Percentiles rank a stretch among this genome's conserved stretches.
phyloP scores from a whole-genome alignment of 2,329 filamentous ascomycete species.

The Myriosclerotinia scirpicola region DNA sequence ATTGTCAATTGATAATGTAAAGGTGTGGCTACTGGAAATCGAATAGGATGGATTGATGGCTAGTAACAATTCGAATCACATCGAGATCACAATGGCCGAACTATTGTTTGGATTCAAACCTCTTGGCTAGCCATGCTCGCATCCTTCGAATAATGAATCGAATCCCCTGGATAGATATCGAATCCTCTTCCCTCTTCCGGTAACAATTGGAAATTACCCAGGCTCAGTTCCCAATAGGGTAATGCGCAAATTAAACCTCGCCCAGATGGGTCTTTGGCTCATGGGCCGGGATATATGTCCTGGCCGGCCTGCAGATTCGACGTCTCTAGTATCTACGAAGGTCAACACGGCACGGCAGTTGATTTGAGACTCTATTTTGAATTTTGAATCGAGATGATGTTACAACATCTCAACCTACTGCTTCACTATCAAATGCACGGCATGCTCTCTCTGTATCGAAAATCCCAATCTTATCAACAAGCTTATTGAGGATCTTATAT shows the following conservation, averaged over 20 bases:
- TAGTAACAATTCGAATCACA: not conserved
- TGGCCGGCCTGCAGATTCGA: constrained; percentile 1
- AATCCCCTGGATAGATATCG: not conserved
- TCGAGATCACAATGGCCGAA: not conserved
- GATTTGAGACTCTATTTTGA: not conserved
- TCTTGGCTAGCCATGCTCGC: not conserved
- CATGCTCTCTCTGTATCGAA: not conserved
- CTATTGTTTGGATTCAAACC: constrained; percentile 8
- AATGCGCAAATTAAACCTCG: not conserved
- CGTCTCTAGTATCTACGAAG: not conserved
- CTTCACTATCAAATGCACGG: not conserved
- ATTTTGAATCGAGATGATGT: not conserved
- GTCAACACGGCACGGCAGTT: constrained; percentile 9
- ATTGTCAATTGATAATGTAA: not conserved
- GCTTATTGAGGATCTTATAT: not conserved
- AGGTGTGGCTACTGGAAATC: not conserved
- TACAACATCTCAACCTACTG: not conserved
- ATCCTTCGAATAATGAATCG: not conserved
- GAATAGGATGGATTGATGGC: not conserved
- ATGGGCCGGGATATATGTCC: not conserved
- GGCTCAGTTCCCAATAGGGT: not conserved
- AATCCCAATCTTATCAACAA: not conserved
- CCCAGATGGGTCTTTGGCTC: constrained; percentile 1
- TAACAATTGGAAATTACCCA: not conserved
- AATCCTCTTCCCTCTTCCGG: not conserved